Conservation (phyloP, 2,329 filamentous ascomycete species). For the Cladorrhinum sp. region DNA sequence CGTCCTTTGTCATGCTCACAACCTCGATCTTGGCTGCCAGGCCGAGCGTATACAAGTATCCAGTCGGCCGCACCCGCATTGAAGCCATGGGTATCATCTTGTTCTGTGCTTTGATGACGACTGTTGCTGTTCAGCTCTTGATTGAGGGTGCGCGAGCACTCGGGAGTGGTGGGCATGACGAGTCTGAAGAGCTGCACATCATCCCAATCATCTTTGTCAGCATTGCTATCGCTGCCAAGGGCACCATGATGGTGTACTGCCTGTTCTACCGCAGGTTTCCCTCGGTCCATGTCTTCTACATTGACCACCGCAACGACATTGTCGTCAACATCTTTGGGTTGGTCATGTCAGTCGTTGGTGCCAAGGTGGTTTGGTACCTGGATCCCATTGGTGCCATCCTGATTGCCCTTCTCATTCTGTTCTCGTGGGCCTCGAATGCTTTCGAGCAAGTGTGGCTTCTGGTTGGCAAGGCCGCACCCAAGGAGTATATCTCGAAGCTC, state of each 20-base stretch:
- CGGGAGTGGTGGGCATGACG: conserved; percentile 38
- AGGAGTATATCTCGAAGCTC: conserved; percentile 54
- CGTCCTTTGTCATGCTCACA: conserved; percentile 60
- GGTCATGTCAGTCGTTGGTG: conserved; percentile 54
- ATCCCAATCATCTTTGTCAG: conserved; percentile 55
- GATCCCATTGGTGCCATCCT: conserved; percentile 59
- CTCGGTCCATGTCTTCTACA: conserved; percentile 54
- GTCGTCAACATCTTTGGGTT: conserved; percentile 54
- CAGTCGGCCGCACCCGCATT: conserved; percentile 59
- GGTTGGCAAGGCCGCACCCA: conserved; percentile 59
- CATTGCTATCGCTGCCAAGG: conserved; percentile 52
- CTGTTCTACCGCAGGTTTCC: conserved; percentile 52
- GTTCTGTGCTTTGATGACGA: conserved; percentile 65
- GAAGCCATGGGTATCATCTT: conserved; percentile 65
- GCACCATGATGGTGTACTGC: conserved; percentile 52
- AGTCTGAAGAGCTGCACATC: conserved; percentile 46
- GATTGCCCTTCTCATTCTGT: conserved; percentile 59
- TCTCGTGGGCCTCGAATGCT: conserved; percentile 59
- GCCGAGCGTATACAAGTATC: conserved; percentile 61
- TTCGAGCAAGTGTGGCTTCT: conserved; percentile 61
- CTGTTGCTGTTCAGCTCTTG: conserved; percentile 60
- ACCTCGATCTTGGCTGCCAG: conserved; percentile 58
- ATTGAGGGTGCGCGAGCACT: conserved; percentile 56
- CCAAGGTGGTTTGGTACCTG: conserved; percentile 56
- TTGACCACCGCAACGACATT: conserved; percentile 58